These are phyloP conservation scores for Xylaria nigripes DNA, from an alignment of 495 filamentous ascomycete species.

Conservation along the genomic window DNA sequence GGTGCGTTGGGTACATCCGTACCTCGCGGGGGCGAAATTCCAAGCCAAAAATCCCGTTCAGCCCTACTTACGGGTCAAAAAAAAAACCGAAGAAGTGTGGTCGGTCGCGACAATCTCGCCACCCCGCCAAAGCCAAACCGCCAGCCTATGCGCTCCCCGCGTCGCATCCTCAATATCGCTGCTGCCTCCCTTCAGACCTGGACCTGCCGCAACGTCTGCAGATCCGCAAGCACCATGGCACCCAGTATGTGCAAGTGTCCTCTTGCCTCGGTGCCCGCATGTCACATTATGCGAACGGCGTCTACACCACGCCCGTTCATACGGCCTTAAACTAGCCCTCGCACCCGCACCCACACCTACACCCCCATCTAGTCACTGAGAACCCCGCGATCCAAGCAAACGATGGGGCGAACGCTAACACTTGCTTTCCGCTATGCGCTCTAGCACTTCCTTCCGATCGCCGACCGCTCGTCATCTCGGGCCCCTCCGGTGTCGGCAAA, in stretches of 20 bases:
- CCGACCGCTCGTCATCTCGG: conserved; percentile 77
- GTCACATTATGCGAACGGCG: not conserved
- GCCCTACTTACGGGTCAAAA: not conserved
- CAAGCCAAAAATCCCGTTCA: not conserved
- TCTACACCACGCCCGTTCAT: not conserved
- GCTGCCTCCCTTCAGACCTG: conserved; percentile 2
- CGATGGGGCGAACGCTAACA: not conserved
- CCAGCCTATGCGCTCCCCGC: conserved; percentile 3
- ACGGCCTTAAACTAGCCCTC: not conserved
- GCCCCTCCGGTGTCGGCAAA: conserved; percentile 82
- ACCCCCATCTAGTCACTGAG: not conserved
- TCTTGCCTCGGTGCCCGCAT: not conserved
- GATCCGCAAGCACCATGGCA: conserved; percentile 35
- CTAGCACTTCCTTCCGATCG: conserved; percentile 32
- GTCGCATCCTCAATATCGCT: not conserved
- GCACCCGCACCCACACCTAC: not conserved
- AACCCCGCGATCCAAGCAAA: not conserved
- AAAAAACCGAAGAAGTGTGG: conserved; percentile 1
- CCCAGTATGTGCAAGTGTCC: conserved; percentile 26
- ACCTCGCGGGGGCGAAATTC: not conserved
- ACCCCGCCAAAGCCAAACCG: not conserved
- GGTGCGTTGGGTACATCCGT: not conserved
- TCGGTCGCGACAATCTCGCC: conserved; percentile 1
- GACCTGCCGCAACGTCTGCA: conserved; percentile 10
- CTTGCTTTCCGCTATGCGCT: not conserved